Percentiles rank a stretch among this genome's conserved stretches.
Evolutionary conservation across 2,329 filamentous ascomycete genomes (phyloP).

Genomic region (Aspergillus brasiliensis): DNA sequence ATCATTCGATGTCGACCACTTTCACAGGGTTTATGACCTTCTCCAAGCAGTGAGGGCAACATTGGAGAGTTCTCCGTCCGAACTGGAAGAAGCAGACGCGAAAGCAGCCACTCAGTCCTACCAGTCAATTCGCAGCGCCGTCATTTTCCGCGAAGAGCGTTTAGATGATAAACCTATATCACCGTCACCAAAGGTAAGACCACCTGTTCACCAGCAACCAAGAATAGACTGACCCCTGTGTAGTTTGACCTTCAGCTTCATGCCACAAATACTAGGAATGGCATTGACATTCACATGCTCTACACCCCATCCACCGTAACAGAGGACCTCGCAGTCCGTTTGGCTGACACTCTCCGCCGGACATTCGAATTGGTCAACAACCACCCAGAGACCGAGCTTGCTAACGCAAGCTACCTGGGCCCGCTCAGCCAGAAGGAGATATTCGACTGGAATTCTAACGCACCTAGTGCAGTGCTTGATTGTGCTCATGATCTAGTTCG

Average conservation of each 20-base stretch:
- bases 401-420: not conserved
- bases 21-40: not conserved
- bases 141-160: not conserved
- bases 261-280: not conserved
- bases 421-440: not conserved
- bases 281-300: not conserved
- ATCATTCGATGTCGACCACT: not conserved
- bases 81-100: no score
- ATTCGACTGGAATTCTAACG: not conserved
- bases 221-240: not conserved
- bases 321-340: not conserved
- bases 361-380: not conserved
- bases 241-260: not conserved
- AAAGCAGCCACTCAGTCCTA: not conserved
- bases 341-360: not conserved
- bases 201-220: not conserved
- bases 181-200: not conserved
- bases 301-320: not conserved
- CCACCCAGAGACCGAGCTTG: not conserved
- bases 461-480: not conserved
- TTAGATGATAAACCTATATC: no score
- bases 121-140: not conserved
- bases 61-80: not conserved
- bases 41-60: not conserved
- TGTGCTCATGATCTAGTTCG: slow-evolving; percentile 4